Conservation (phyloP, 73 alveolate species). For the Durusdinium trenchii region DNA sequence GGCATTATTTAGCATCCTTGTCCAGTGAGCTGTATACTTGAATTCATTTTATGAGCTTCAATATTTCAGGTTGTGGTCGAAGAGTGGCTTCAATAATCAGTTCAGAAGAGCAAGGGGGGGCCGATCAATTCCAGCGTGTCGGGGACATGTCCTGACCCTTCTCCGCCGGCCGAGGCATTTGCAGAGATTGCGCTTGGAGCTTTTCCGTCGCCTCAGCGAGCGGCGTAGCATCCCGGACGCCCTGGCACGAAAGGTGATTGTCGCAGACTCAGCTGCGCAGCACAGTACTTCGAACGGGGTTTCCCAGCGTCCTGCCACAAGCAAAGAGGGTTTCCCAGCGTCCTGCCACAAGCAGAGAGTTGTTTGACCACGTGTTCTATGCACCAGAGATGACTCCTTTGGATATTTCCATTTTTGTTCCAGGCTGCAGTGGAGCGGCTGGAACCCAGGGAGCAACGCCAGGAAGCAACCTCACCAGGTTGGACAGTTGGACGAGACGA, state of each 20-base stretch:
- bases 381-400: background rate
- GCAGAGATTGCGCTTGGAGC: background rate
- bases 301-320: background rate
- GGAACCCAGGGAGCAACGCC: background rate
- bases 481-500: background rate
- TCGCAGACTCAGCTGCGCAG: background rate
- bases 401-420: too few relatives aligned
- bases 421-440: conserved; percentile 49
- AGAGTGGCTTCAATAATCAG: too few relatives aligned
- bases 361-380: background rate
- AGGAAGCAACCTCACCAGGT: background rate
- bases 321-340: too few relatives aligned
- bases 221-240: conserved; percentile 45
- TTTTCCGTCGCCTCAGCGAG: conserved; percentile 60
- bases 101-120: too few relatives aligned
- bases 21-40: too few relatives aligned
- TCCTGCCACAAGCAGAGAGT: background rate
- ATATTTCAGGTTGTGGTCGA: too few relatives aligned
- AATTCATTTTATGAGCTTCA: too few relatives aligned
- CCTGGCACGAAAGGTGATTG: conserved; percentile 69
- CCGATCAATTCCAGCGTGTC: too few relatives aligned
- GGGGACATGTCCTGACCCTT: too few relatives aligned
- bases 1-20: too few relatives aligned
- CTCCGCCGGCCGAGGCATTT: conserved; percentile 8
- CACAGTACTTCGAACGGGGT: background rate